Percentiles rank a stretch among this genome's conserved stretches.
These are phyloP conservation scores for Trapa incisa DNA, from an alignment of 345 rosid species.

Conservation along the genomic window DNA sequence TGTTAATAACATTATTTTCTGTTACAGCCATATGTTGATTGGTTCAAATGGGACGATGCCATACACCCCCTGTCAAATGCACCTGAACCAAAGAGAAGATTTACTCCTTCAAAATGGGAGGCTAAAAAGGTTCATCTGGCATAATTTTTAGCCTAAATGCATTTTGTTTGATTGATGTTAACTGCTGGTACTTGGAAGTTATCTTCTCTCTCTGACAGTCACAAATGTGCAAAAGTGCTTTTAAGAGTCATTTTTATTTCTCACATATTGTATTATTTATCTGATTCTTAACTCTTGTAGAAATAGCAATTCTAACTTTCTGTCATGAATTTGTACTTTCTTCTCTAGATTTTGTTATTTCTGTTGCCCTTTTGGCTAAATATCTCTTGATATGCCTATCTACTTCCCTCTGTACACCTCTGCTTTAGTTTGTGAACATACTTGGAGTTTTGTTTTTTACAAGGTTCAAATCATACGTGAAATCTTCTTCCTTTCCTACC, in stretches of 20 bases:
- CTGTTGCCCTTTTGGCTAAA: neutral
- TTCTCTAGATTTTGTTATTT: neutral
- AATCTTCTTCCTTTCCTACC: no score
- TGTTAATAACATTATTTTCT: conserved; percentile 1
- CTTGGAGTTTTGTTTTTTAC: neutral
- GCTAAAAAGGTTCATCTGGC: conserved; percentile 40
- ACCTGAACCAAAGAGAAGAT: conserved; percentile 90
- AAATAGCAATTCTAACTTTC: no score
- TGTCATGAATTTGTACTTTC: no score
- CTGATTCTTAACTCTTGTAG: no score
- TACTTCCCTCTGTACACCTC: neutral
- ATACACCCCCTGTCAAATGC: conserved; percentile 92
- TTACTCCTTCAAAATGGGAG: conserved; percentile 89
- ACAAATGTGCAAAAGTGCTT: neutral
- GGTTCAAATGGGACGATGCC: conserved; percentile 78
- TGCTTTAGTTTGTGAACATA: neutral
- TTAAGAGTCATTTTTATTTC: neutral
- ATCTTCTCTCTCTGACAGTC: neutral
- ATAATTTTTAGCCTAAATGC: conserved; percentile 1
- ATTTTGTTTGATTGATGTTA: neutral
- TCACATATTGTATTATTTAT: neutral
- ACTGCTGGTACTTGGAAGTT: neutral
- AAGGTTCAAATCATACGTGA: neutral
- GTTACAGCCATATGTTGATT: conserved; percentile 72
- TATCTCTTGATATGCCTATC: neutral